Evolutionary conservation across 2,329 filamentous ascomycete genomes (phyloP).

Genomic region (Botrytis galanthina): DNA sequence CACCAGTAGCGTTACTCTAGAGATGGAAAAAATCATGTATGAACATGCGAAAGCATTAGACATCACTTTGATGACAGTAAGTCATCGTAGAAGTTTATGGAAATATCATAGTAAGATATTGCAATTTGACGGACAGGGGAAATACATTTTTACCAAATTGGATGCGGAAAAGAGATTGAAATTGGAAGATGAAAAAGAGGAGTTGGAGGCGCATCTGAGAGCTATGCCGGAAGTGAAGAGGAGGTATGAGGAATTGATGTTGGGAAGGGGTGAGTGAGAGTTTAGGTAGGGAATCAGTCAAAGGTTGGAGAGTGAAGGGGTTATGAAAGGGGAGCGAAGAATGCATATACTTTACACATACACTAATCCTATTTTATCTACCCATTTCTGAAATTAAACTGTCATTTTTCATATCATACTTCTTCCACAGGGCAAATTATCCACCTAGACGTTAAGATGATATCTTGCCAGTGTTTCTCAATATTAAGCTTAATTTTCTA

Average conservation of each 20-base stretch:
- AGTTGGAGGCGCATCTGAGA: constrained; percentile 79
- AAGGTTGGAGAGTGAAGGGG: no score
- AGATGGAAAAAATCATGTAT: constrained; percentile 95
- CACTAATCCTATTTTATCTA: background rate
- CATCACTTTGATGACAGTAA: constrained; percentile 96
- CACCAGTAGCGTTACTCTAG: constrained; percentile 90
- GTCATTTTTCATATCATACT: background rate
- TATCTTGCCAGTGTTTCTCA: background rate
- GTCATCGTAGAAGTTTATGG: constrained; percentile 87
- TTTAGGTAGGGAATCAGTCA: background rate
- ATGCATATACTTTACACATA: background rate
- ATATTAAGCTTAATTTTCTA: background rate
- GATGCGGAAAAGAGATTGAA: constrained; percentile 83
- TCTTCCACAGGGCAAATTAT: background rate
- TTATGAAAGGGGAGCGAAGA: background rate
- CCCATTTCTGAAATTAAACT: background rate
- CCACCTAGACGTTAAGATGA: background rate
- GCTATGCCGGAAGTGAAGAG: constrained; percentile 86
- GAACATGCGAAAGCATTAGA: constrained; percentile 88
- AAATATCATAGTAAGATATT: constrained; percentile 93
- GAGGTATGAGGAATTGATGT: constrained; percentile 74
- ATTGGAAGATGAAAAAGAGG: constrained; percentile 95
- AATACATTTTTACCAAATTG: constrained; percentile 83
- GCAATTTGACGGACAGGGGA: constrained; percentile 93
- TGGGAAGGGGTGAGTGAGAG: background rate